Percentiles rank a stretch among this genome's conserved stretches.
Conservation (phyloP, 2,329 filamentous ascomycete genomes). For the Lomentospora prolificans region DNA sequence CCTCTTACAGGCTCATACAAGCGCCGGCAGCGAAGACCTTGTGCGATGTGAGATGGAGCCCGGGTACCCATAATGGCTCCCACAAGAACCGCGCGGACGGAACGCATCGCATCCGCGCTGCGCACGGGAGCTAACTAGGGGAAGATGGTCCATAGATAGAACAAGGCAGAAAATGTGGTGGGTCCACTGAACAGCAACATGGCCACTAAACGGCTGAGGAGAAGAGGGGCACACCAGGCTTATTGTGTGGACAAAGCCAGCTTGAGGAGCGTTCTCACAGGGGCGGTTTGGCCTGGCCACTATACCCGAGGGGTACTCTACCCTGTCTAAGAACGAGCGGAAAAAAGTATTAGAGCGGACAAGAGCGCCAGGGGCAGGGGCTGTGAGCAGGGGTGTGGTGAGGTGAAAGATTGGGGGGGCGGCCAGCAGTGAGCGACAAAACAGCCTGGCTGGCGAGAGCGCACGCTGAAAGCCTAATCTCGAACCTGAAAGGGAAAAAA, state of each 20-base stretch:
- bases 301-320: not conserved
- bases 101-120: constrained; percentile 8
- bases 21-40: constrained; percentile 4
- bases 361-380: not conserved
- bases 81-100: constrained; percentile 9
- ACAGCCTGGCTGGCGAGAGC: not conserved
- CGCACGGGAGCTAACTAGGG: constrained; percentile 3
- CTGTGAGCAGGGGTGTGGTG: not conserved
- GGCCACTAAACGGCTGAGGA: not conserved
- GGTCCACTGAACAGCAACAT: not conserved
- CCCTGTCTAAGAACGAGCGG: not conserved
- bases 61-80: not conserved
- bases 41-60: constrained; percentile 1
- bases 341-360: not conserved
- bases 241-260: not conserved
- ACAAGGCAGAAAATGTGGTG: constrained; percentile 4
- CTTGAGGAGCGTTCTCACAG: not conserved
- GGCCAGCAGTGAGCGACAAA: not conserved
- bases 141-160: constrained; percentile 8
- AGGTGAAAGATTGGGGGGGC: not conserved
- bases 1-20: constrained; percentile 5
- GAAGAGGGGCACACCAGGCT: not conserved
- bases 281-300: not conserved
- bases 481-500: not conserved
- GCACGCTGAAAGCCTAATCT: not conserved